These are phyloP conservation scores for Phytophthora megakarya DNA, from an alignment of 352 stramenopile species.

Conservation along the genomic window DNA sequence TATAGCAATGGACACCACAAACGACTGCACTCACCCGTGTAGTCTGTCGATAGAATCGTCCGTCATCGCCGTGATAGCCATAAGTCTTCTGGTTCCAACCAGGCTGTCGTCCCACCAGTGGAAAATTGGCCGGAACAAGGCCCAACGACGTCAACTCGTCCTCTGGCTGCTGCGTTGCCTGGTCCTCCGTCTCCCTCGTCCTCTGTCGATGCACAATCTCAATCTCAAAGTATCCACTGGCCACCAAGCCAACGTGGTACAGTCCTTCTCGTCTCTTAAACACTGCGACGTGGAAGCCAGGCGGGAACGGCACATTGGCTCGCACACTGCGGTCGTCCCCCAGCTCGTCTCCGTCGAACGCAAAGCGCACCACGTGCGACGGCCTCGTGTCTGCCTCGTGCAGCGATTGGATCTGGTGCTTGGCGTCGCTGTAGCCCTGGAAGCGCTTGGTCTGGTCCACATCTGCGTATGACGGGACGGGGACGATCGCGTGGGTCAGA, in stretches of 20 bases:
- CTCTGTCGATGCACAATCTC: constrained; percentile 45
- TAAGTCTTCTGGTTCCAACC: constrained; percentile 72
- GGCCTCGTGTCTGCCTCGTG: constrained; percentile 31
- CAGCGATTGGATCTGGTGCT: constrained; percentile 44
- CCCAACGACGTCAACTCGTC: constrained; percentile 63
- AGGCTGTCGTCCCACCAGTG: constrained; percentile 63
- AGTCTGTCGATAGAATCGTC: constrained; percentile 62
- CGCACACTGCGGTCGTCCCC: constrained; percentile 75
- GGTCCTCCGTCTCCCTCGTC: constrained; percentile 1
- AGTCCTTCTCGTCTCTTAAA: constrained; percentile 38
- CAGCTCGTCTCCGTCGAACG: constrained; percentile 52
- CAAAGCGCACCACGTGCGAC: constrained; percentile 48
- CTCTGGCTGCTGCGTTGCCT: constrained; percentile 6
- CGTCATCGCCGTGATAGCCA: constrained; percentile 85
- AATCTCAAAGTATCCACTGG: constrained; percentile 83
- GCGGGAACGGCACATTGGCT: constrained; percentile 73
- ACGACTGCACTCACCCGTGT: constrained; percentile 39
- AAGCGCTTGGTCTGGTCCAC: constrained; percentile 50
- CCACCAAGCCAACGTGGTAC: constrained; percentile 58
- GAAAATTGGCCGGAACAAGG: constrained; percentile 53
- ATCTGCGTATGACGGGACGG: constrained; percentile 70
- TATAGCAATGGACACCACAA: too few species aligned
- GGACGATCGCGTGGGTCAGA: constrained; percentile 64
- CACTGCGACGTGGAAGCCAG: constrained; percentile 58
- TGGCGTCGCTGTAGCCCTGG: constrained; percentile 36